Evolutionary conservation across 1,284 basidiomycete genomes (phyloP).

Genomic region (Prillingera fragicola): DNA sequence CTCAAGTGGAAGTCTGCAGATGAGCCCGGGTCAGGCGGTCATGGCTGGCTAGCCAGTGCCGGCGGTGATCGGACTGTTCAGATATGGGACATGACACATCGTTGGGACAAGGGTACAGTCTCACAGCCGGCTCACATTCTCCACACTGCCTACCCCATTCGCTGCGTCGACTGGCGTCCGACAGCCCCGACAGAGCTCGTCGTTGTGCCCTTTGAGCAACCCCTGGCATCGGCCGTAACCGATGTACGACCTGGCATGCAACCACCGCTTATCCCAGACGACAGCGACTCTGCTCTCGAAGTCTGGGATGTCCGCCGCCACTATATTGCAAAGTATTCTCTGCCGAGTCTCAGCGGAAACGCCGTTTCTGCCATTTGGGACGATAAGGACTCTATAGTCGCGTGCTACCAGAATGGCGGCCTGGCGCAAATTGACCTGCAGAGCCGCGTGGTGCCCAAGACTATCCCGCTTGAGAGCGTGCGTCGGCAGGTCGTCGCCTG

Average conservation of each 20-base stretch:
- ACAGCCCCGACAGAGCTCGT: constrained; percentile 71
- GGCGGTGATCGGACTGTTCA: constrained; percentile 77
- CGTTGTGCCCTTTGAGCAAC: constrained; percentile 39
- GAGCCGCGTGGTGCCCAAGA: constrained; percentile 8
- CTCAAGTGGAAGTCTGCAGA: constrained; percentile 61
- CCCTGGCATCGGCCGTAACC: constrained; percentile 4
- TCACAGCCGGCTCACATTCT: constrained; percentile 67
- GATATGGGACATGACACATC: constrained; percentile 68
- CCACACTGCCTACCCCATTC: constrained; percentile 68
- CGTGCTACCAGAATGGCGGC: constrained; percentile 67
- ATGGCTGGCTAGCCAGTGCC: constrained; percentile 76
- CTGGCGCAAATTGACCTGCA: constrained; percentile 71
- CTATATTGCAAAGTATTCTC: constrained; percentile 74
- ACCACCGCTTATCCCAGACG: constrained; percentile 13
- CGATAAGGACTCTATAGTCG: constrained; percentile 68
- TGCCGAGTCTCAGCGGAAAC: constrained; percentile 43
- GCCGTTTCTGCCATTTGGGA: constrained; percentile 61
- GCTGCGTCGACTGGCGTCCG: constrained; percentile 71
- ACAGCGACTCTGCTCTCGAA: constrained; percentile 55
- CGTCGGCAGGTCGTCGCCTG: constrained; percentile 64
- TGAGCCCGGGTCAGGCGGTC: constrained; percentile 37
- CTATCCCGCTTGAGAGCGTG: constrained; percentile 59
- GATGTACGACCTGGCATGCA: constrained; percentile 10
- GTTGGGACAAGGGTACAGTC: constrained; percentile 48
- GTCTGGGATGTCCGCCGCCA: constrained; percentile 81